phyloP scores from a whole-genome alignment of 1,284 basidiomycete species.

The Erythrobasidium hasegawianum region DNA sequence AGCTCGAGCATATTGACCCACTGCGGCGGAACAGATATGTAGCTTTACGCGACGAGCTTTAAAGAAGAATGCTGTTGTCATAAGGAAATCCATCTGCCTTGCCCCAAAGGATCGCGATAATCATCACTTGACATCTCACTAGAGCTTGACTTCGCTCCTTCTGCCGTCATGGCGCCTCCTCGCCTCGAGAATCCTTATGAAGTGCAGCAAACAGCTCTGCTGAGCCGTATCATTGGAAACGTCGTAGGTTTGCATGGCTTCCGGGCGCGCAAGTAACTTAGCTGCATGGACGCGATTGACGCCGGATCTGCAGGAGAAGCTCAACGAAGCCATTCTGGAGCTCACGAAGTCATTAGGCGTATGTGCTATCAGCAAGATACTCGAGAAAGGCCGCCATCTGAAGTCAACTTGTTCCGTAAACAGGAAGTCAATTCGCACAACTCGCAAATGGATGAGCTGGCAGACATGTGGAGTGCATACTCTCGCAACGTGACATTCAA shows the following conservation, averaged over 20 bases:
- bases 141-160: not conserved
- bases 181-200: conserved; percentile 40
- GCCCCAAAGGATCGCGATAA: not conserved
- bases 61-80: not conserved
- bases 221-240: conserved; percentile 40
- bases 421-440: conserved; percentile 38
- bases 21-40: conserved; percentile 60
- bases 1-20: conserved; percentile 60
- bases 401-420: not conserved
- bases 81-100: conserved; percentile 4
- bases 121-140: not conserved
- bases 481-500: conserved; percentile 20
- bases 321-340: conserved; percentile 42
- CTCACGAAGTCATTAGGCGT: conserved; percentile 38
- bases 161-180: conserved; percentile 17
- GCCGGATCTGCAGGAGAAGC: conserved; percentile 35
- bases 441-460: conserved; percentile 16
- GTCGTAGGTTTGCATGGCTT: conserved; percentile 20
- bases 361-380: not conserved
- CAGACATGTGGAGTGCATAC: conserved; percentile 34
- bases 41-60: conserved; percentile 52
- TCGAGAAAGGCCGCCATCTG: not conserved
- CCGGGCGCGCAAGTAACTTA: not conserved
- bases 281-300: not conserved
- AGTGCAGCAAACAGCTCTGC: conserved; percentile 36